Evolutionary conservation across 345 rosid species (phyloP), one percentile per base, ranked within the genome.

Genomic region (Syzygium grande): DNA sequence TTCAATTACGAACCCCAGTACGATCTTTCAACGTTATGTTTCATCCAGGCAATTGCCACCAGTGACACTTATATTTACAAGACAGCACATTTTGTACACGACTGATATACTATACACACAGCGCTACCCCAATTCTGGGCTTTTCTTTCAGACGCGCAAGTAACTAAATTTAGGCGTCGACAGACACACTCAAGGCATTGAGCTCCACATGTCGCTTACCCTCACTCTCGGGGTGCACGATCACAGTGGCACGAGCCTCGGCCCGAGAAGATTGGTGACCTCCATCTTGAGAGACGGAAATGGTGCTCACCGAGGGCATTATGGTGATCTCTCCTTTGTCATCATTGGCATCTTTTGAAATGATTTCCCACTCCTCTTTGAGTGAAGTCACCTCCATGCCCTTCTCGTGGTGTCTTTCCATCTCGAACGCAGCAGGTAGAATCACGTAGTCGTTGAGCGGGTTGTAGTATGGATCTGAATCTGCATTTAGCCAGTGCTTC

Each of bases 361-460:
- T 52, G 85, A 98, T 93, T 86, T 98, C 99, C 99, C 99, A 96
- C 29, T 95, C 95, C 92, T 96, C 99, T 90, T 94, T 96, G 87
- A 95, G 94, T 3, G 98, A 92, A 59, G 96, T 94, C 84, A 96
- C 94, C 88, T 94, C 91, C n/a, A 96, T 17, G 80, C 97, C 95
- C n/a, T 95, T 93, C 92, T 95, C 92, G 21, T 89, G 91, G 93
- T 86, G 92, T 63, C 87, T 92, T 84, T 93, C 95, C 89, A 94
- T 91, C 86, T 95, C 99, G 5, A 93, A 96, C 55, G 93, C 86
- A 8, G 96, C 92, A 25, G 99, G 99, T 29, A 98, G 91, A 86
- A 98, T 93, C 58, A 97, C 99, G 14, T 95, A 98, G 49, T 96
- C 99, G 54, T 96, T 96, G 85, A 95, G 61, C 3, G 99, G 99